Evolutionary conservation across 192 early-diverging fungal species (phyloP), one percentile per base, ranked within the genome.

Genomic region (Geranomyces michiganensis): DNA sequence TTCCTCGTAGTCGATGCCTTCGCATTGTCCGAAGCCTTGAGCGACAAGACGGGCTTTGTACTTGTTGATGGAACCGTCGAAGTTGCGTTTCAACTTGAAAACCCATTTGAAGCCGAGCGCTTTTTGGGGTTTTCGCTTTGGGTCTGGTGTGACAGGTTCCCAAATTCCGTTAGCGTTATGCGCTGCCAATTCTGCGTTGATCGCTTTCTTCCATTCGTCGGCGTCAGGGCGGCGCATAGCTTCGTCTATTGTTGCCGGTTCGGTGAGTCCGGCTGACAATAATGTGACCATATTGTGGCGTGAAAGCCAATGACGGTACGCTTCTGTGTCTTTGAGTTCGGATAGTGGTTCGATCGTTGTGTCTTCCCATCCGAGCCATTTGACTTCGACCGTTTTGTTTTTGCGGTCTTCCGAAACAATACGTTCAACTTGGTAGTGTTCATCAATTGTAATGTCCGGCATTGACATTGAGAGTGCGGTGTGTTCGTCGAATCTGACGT

Each of bases 1-100:
- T 47, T 82, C 72, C 1, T 53, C 60, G 62, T 77, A 82, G 55
- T 82, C 81, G 6, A 79, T 32, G 2, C 78, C 78, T 1, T 65
- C 5, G 14, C 60, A 14, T 49, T 82, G 81, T 1, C 24, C 61
- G 56, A 68, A 75, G 19, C 78, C 81, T n/a, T 49, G 45, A 1
- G 70, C 75, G 24, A 79, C 77, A 27, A 70, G 33, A 10, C 78
- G 65, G 26, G 78, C 75, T 60, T 82, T 82, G 68, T 24, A 46
- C 21, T 46, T 41, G 24, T 32, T 55, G 45, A 67, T 55, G 5
- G 2, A 7, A 22, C 49, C 49, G 46, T 48, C 51, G 13, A 15
- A 14, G 49, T 67, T 67, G 27, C 65, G 65, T 32, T 67, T 67
- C 7, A 48, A 4, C 26, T 21, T 30, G 49, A 67, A 67, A 6